A percentile compares a stretch with the other conserved stretches of the same genome.
These are phyloP conservation scores for Trichothecium sympodiale DNA, from an alignment of 2,329 filamentous ascomycete genomes.

Conservation along the genomic window DNA sequence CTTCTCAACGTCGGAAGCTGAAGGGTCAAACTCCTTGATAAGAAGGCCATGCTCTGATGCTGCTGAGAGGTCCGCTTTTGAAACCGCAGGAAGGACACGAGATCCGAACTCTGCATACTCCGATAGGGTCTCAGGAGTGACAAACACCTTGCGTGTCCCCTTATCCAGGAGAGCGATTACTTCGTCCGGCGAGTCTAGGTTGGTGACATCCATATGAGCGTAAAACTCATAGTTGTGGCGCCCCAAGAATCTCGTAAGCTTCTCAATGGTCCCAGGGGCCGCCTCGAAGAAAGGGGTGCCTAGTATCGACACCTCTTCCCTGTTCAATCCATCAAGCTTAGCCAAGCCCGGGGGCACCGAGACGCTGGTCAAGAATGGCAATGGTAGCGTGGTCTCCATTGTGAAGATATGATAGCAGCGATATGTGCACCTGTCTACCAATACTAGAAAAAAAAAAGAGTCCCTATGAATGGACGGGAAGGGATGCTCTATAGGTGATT, in stretches of 20 bases:
- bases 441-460: no score
- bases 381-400: constrained; percentile 55
- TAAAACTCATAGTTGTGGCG: constrained; percentile 40
- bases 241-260: constrained; percentile 35
- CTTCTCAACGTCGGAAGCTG: constrained; percentile 24
- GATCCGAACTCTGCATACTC: constrained; percentile 44
- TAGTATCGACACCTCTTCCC: constrained; percentile 44
- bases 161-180: constrained; percentile 72
- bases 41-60: constrained; percentile 40
- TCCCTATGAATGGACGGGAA: no score
- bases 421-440: no score
- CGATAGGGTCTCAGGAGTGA: constrained; percentile 57
- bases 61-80: constrained; percentile 31
- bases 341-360: constrained; percentile 36
- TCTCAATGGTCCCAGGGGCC: constrained; percentile 34
- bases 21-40: constrained; percentile 39
- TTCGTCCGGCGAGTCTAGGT: constrained; percentile 57
- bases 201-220: constrained; percentile 68
- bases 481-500: no score
- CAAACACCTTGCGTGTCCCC: constrained; percentile 77
- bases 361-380: constrained; percentile 52
- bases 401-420: no score
- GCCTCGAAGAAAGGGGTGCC: constrained; percentile 52
- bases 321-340: constrained; percentile 40
- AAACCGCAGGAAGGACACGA: constrained; percentile 42